Base-by-base conservation (phyloP, 2,329 filamentous ascomycete species). In the Rhytidhysteron rufulum region DNA sequence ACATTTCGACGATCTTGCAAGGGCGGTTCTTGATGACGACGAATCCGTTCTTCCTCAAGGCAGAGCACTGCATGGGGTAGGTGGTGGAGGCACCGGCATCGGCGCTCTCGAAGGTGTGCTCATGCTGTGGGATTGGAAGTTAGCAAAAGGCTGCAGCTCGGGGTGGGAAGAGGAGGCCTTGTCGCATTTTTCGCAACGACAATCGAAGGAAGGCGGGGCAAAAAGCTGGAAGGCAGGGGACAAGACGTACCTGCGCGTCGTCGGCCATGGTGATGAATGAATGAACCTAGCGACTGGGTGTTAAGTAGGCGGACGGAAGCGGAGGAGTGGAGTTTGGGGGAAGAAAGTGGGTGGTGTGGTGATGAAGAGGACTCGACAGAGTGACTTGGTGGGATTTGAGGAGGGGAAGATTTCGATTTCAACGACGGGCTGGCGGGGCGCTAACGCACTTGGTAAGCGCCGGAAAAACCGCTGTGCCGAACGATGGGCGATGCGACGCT, bases 1-100 rank as follows among this genome's bases (percentile, higher is more conserved):
- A 95, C 94, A 98, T 98, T 69, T 98, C 93, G 73, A 97, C 88
- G 65, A 98, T 98, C 87, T 97, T 98, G 90, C 93, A 98, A 64
- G 93, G 94, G 64, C 93, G 93, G 75, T 80, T 77, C 85, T 98
- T 98, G 79, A 98, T 97, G 72, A 91, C 85, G 73, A 98, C 93
- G 81, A 86, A 85, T 58, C 93, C 91, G 85, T 94, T 95, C 90
- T 98, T 97, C 72, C 93, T 86, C 80, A 98, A 82, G 66, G 94
- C 91, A 78, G 94, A 98, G 78, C 93, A 98, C 82, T 98, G 93
- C 88, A 95, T 94, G 63, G 93, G 93, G 79, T 70, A 96, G 68
- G 93, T 98, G 67, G 78, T 68, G 60, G 93, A 97, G 64, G 93
- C 91, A 75, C 93, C 94, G 72, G 94, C 90, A 79, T 96, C 89